These are phyloP conservation scores for Fusarium tuaranense DNA, from an alignment of 2,329 filamentous ascomycete species.

Conservation along the genomic window DNA sequence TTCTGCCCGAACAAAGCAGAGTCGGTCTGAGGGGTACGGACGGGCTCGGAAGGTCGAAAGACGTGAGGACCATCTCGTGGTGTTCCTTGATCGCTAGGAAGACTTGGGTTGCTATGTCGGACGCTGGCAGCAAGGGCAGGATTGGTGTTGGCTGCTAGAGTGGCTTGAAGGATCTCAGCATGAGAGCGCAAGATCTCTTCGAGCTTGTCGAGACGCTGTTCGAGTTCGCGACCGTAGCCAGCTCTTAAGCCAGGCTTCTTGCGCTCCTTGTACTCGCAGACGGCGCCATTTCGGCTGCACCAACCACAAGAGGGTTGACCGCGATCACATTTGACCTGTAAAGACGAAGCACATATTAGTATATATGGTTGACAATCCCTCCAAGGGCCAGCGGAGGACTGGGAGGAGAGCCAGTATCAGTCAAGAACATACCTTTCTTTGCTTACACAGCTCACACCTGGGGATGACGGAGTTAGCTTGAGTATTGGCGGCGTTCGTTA, in stretches of 20 bases:
- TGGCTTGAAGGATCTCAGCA: constrained; percentile 73
- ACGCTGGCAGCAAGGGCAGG: constrained; percentile 53
- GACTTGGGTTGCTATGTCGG: constrained; percentile 62
- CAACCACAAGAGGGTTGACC: constrained; percentile 78
- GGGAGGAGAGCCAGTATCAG: constrained; percentile 22
- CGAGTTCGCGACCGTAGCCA: constrained; percentile 78
- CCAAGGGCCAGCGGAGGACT: not conserved
- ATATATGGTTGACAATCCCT: not conserved
- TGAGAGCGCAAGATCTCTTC: constrained; percentile 75
- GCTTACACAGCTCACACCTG: constrained; percentile 83
- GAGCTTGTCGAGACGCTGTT: constrained; percentile 77
- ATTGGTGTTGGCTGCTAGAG: constrained; percentile 56
- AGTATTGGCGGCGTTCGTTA: constrained; percentile 26
- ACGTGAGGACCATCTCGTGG: constrained; percentile 61
- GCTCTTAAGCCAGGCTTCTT: constrained; percentile 75
- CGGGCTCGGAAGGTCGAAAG: constrained; percentile 62
- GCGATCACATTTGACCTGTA: constrained; percentile 79
- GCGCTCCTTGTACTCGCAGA: constrained; percentile 76
- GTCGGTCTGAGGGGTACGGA: constrained; percentile 67
- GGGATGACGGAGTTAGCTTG: constrained; percentile 52
- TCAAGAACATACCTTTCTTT: constrained; percentile 73
- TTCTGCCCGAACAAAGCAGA: constrained; percentile 72
- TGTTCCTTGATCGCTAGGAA: constrained; percentile 68
- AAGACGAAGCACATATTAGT: constrained; percentile 20
- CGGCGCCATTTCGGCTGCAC: constrained; percentile 72